A percentile compares a stretch with the other conserved stretches of the same genome.
phyloP scores from a whole-genome alignment of 345 rosid genomes.

The Iberis pinnata region DNA sequence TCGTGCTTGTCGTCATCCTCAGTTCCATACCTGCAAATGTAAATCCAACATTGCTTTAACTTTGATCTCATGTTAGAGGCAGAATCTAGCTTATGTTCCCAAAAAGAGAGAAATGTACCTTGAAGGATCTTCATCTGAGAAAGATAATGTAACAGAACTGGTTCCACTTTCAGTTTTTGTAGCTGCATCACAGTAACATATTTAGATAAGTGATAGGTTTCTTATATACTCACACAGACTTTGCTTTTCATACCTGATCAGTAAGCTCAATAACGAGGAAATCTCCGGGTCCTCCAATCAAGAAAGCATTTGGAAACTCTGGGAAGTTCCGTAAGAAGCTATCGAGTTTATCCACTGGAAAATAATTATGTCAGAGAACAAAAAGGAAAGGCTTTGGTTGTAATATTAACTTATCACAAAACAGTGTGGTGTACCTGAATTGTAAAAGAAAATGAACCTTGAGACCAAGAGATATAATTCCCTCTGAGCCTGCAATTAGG shows the following conservation, averaged over 20 bases:
- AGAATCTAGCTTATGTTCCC: neutral
- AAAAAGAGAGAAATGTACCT: constrained; percentile 38
- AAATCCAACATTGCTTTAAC: neutral
- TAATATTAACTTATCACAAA: neutral
- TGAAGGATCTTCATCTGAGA: constrained; percentile 74
- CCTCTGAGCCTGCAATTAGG: constrained; percentile 62
- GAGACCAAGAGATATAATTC: constrained; percentile 78
- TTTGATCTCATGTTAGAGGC: neutral
- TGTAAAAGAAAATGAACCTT: constrained; percentile 82
- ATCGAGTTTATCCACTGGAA: constrained; percentile 70
- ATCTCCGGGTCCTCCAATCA: constrained; percentile 83
- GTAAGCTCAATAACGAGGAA: constrained; percentile 87
- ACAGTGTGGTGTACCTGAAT: constrained; percentile 49
- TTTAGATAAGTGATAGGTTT: constrained; percentile 3
- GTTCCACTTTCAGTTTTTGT: constrained; percentile 96
- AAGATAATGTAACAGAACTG: constrained; percentile 83
- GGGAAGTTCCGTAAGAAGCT: constrained; percentile 72
- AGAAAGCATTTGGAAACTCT: constrained; percentile 71
- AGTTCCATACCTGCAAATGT: constrained; percentile 71
- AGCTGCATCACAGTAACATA: constrained; percentile 40
- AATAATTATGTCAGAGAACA: constrained; percentile 19
- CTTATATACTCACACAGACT: neutral
- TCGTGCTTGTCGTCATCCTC: constrained; percentile 91
- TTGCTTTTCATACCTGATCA: constrained; percentile 63
- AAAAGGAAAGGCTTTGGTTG: constrained; percentile 8